These are phyloP conservation scores for Neonothopanus nambi DNA, from an alignment of 1,284 basidiomycete genomes.

Conservation along the genomic window DNA sequence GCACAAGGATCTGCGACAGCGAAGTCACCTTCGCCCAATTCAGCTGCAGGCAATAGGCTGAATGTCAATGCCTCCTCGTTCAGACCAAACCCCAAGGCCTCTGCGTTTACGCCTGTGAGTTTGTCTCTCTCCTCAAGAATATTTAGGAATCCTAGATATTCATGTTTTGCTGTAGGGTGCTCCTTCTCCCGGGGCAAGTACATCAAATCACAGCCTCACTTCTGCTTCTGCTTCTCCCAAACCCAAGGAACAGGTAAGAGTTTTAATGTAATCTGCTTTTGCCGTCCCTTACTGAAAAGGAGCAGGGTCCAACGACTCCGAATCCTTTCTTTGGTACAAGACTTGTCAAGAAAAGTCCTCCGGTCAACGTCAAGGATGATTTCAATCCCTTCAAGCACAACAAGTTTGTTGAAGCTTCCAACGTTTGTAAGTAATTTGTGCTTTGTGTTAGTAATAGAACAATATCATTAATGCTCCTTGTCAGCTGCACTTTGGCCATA, in stretches of 20 bases:
- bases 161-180: conserved; percentile 39
- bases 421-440: conserved; percentile 58
- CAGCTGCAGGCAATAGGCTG: conserved; percentile 45
- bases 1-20: conserved; percentile 10
- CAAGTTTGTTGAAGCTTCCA: conserved; percentile 75
- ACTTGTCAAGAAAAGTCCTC: conserved; percentile 67
- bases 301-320: conserved; percentile 39
- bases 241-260: conserved; percentile 55
- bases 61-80: conserved; percentile 80
- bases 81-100: conserved; percentile 81
- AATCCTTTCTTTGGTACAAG: conserved; percentile 90
- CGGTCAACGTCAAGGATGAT: conserved; percentile 86
- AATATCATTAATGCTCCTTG: conserved; percentile 3
- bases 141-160: too few species aligned
- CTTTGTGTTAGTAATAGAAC: background rate
- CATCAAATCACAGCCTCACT: conserved; percentile 29
- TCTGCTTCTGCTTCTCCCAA: conserved; percentile 61
- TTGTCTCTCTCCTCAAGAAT: conserved; percentile 2
- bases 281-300: conserved; percentile 1
- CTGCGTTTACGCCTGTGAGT: conserved; percentile 69
- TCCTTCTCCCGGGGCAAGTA: conserved; percentile 46
- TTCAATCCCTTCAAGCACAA: conserved; percentile 92
- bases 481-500: conserved; percentile 86
- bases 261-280: background rate
- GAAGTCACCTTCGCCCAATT: conserved; percentile 28